A percentile compares a stretch with the other conserved stretches of the same genome.
Conservation (phyloP, 2,329 filamentous ascomycete species). For the Colletotrichum sp. region DNA sequence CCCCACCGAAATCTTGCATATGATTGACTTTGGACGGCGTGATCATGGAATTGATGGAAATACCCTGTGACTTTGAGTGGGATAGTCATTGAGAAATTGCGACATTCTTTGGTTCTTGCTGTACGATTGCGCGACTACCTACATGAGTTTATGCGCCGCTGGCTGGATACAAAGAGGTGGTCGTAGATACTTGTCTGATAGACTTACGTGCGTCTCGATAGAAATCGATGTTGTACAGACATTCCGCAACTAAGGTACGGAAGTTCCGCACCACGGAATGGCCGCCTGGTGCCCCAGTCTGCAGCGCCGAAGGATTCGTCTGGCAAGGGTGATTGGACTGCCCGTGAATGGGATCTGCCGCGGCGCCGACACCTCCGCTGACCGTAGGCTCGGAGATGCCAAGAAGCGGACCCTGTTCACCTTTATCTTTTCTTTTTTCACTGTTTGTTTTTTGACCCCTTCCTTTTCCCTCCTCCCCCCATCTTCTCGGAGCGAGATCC, state of each 20-base stretch:
- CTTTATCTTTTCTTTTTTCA: neutral
- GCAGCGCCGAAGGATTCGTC: neutral
- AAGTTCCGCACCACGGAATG: neutral
- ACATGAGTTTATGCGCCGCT: neutral
- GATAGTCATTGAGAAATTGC: neutral
- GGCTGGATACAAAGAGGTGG: neutral
- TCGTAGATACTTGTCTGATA: neutral
- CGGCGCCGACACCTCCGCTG: neutral
- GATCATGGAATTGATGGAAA: neutral
- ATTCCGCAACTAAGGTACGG: neutral
- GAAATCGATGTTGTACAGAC: neutral
- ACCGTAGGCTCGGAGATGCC: conserved; percentile 12
- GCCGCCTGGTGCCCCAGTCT: neutral
- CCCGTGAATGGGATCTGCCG: neutral
- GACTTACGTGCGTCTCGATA: neutral
- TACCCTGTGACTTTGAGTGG: neutral
- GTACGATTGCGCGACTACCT: neutral
- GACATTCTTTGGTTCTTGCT: neutral
- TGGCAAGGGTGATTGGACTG: neutral
- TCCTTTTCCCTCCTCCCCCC: neutral
- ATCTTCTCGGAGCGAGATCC: neutral
- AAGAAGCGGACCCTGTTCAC: neutral
- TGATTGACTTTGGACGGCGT: neutral
- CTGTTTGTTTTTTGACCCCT: neutral
- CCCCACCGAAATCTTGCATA: neutral